Base-by-base conservation (phyloP, 345 rosid genomes). In the Lepidium africanum region DNA sequence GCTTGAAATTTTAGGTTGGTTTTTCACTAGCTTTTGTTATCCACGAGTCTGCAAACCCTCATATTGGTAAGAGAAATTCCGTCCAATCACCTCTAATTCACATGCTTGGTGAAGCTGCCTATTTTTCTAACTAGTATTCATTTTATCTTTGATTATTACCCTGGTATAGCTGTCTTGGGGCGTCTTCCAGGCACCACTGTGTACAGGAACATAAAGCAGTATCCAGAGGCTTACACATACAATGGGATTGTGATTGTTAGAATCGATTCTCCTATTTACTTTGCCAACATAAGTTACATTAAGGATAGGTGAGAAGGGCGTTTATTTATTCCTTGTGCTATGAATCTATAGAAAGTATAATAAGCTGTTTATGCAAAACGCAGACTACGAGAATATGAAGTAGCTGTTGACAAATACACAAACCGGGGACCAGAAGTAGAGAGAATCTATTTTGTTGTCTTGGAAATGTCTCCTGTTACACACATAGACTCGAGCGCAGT, bases 41-140 rank as follows among this genome's bases (percentile, higher is more conserved):
- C 77, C 96, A 89, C 19, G 99, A 95, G 80, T 95, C 99, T 40
- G 99, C 99, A 77, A 95, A 95, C 81, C 99, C 99, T 58, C 97
- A 89, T 74, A 91, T 91, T 13, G 99, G 99, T 89, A 81, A 77
- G 92, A 69, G 62, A 39, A 67, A 32, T 14, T 65, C 12, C 19
- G 25, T 51, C 35, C 43, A 51, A 0, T 36, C 4, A 13, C 42
- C 41, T 35, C 60, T 43, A 7, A 2, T 6, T 65, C 21, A 52
- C 52, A 57, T 73, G 43, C 45, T 10, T 39, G 21, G 10, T 67
- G 33, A 37, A 51, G 42, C 25, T 59, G 33, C 19, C 23, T 19
- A 41, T 14, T 14, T 33, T n/a, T 40, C 48, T 65, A 58, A 73
- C 69, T 25, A 25, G 1, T 19, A 51, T 27, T 43, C 56, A 37